Conservation (phyloP, 192 early-diverging fungal species). For the Rhizoclosmatium globosum region DNA sequence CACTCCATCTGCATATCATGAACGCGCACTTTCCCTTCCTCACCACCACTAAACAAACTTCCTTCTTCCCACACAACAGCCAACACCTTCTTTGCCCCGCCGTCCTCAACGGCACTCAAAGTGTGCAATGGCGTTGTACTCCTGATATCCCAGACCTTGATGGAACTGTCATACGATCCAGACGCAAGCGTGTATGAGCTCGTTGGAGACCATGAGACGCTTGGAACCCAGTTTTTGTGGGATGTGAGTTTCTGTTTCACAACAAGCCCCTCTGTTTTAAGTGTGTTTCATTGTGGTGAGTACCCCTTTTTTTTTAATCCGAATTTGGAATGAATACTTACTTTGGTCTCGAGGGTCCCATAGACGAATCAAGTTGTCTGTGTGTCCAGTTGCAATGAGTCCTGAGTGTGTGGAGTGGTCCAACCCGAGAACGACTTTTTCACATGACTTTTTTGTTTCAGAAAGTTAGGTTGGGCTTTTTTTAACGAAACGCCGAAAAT, state of each 20-base stretch:
- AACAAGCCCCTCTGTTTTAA: constrained; percentile 58
- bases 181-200: constrained; percentile 78
- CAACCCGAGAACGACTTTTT: constrained; percentile 80
- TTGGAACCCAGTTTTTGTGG: constrained; percentile 86
- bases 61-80: constrained; percentile 75
- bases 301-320: no score
- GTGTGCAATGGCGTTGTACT: constrained; percentile 86
- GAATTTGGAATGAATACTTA: not conserved
- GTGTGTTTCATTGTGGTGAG: no score
- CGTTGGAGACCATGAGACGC: constrained; percentile 84
- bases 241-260: constrained; percentile 80
- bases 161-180: constrained; percentile 85
- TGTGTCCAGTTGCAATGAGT: constrained; percentile 88
- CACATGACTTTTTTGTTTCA: no score
- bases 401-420: constrained; percentile 74
- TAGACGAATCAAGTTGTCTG: constrained; percentile 81
- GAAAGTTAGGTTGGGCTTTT: no score
- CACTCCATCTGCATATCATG: constrained; percentile 37
- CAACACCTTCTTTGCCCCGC: constrained; percentile 66
- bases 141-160: constrained; percentile 96
- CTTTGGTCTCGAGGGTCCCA: constrained; percentile 78
- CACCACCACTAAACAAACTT: constrained; percentile 77
- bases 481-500: no score
- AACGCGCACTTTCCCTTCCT: constrained; percentile 72
- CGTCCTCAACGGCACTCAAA: constrained; percentile 53